phyloP scores from a whole-genome alignment of 2,329 filamentous ascomycete species.

The Aspergillus pseudoviridinutans region DNA sequence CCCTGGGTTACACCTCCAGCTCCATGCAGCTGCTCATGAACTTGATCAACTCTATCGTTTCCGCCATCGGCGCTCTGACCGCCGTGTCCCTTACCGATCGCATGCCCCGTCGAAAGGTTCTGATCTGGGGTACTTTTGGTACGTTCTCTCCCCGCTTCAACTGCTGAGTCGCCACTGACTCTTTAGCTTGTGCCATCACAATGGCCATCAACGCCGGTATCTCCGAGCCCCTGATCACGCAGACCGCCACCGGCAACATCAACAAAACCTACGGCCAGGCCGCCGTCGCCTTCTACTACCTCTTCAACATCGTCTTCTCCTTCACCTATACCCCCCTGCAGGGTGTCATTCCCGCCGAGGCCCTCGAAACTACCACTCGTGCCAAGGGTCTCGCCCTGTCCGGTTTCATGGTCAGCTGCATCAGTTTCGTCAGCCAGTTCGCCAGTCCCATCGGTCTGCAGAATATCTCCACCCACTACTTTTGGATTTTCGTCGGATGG shows the following conservation, averaged over 20 bases:
- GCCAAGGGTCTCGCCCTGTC: slow-evolving; percentile 47
- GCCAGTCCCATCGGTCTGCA: slow-evolving; percentile 45
- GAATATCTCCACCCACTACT: slow-evolving; percentile 38
- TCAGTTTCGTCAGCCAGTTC: slow-evolving; percentile 50
- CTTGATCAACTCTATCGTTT: slow-evolving; percentile 46
- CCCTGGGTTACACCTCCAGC: slow-evolving; percentile 22
- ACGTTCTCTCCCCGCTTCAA: neutral
- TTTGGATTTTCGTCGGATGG: slow-evolving; percentile 49
- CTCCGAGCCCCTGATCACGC: slow-evolving; percentile 32
- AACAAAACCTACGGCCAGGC: slow-evolving; percentile 39
- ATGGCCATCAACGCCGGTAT: slow-evolving; percentile 48
- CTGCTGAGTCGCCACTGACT: neutral
- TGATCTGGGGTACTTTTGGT: slow-evolving; percentile 43
- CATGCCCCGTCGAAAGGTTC: slow-evolving; percentile 47
- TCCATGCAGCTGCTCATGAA: slow-evolving; percentile 45
- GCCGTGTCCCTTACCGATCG: slow-evolving; percentile 44
- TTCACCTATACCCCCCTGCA: slow-evolving; percentile 51
- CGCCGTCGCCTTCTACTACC: slow-evolving; percentile 47
- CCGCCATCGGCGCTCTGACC: slow-evolving; percentile 43
- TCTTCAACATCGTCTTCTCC: slow-evolving; percentile 50
- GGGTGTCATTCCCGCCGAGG: slow-evolving; percentile 46
- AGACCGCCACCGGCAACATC: slow-evolving; percentile 23
- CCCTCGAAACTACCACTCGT: slow-evolving; percentile 47
- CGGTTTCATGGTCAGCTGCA: slow-evolving; percentile 43
- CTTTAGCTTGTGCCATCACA: slow-evolving; percentile 34